Evolutionary conservation across 495 filamentous ascomycete species (phyloP).

Genomic region (Penicillium samsonianum): DNA sequence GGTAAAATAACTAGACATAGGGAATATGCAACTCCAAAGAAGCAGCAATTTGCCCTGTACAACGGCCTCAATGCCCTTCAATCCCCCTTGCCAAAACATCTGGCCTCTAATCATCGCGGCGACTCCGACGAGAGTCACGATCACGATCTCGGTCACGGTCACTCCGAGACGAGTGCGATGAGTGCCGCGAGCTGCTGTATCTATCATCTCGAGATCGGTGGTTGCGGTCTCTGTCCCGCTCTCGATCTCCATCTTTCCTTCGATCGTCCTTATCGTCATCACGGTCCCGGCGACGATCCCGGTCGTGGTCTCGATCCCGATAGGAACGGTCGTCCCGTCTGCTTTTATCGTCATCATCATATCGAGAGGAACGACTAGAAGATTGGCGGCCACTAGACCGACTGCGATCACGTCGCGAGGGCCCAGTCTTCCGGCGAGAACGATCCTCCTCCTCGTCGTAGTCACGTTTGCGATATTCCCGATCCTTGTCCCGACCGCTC

Average conservation of each 20-base stretch:
- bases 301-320: constrained; percentile 34
- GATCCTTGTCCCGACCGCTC: constrained; percentile 45
- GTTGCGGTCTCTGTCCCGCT: constrained; percentile 33
- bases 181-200: constrained; percentile 38
- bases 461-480: constrained; percentile 32
- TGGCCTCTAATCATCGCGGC: constrained; percentile 31
- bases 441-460: constrained; percentile 35
- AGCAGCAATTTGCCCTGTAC: constrained; percentile 12
- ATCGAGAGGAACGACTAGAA: constrained; percentile 34
- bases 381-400: constrained; percentile 36
- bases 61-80: background rate
- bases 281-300: constrained; percentile 32
- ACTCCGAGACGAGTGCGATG: constrained; percentile 35
- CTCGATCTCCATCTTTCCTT: constrained; percentile 39
- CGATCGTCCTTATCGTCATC: constrained; percentile 32
- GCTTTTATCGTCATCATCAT: constrained; percentile 34
- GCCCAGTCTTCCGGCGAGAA: constrained; percentile 31
- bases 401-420: constrained; percentile 42
- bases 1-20: background rate
- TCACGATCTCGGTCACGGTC: constrained; percentile 36
- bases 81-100: background rate
- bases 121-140: constrained; percentile 36
- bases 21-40: constrained; percentile 1
- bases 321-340: constrained; percentile 36
- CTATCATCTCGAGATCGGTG: constrained; percentile 36